phyloP scores from a whole-genome alignment of 129 eudicot genomes.

The Erigeron canadensis region DNA sequence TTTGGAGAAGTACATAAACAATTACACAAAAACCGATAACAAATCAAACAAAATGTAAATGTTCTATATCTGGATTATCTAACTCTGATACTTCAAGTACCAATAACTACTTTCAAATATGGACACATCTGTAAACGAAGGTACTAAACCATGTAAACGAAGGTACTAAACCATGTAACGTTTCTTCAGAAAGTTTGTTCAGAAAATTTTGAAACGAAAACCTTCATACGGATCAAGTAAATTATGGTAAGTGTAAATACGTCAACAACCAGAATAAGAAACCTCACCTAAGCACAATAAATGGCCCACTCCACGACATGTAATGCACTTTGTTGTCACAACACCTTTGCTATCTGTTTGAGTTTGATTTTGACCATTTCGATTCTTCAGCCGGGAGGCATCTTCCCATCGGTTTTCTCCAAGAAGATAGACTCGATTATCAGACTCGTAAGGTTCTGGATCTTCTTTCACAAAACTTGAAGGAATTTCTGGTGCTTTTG shows the following conservation, averaged over 20 bases:
- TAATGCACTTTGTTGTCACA: constrained; percentile 47
- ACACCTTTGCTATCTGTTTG: constrained; percentile 23
- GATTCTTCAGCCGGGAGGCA: constrained; percentile 61
- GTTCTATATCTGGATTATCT: background rate
- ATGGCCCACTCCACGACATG: constrained; percentile 90
- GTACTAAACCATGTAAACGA: background rate
- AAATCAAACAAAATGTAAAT: background rate
- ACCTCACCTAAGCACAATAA: constrained; percentile 69
- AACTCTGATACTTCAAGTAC: background rate
- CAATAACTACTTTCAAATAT: constrained; percentile 12
- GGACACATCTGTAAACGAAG: constrained; percentile 3
- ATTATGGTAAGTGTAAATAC: constrained; percentile 3
- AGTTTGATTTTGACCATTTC: constrained; percentile 25
- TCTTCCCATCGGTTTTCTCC: constrained; percentile 99
- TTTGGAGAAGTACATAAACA: background rate
- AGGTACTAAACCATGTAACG: constrained; percentile 2
- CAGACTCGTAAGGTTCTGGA: constrained; percentile 34
- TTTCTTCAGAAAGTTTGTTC: background rate
- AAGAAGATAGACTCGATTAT: constrained; percentile 76
- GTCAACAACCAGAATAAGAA: constrained; percentile 6
- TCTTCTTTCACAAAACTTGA: constrained; percentile 41
- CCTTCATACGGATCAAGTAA: background rate
- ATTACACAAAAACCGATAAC: background rate
- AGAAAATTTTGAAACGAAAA: background rate
- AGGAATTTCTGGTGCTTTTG: constrained; percentile 40